Conservation (phyloP, 1,139 yeast genomes). For the Hansenula lynferdii region DNA sequence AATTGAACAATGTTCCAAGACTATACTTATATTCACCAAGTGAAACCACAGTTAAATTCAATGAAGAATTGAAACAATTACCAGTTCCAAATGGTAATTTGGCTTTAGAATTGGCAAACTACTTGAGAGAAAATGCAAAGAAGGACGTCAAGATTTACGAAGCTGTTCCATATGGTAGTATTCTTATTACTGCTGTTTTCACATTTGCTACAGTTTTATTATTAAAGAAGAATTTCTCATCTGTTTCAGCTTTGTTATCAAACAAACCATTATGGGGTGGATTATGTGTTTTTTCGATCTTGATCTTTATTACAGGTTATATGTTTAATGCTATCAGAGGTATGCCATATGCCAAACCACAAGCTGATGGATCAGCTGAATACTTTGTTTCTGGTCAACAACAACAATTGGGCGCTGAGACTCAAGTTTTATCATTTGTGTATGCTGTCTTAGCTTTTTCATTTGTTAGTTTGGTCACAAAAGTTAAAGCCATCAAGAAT, state of each 20-base stretch:
- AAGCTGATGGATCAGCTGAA: conserved; percentile 48
- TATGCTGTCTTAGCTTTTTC: conserved; percentile 54
- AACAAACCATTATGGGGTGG: conserved; percentile 64
- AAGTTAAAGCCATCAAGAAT: conserved; percentile 40
- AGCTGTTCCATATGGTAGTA: conserved; percentile 53
- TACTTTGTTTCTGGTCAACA: conserved; percentile 66
- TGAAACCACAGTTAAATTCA: conserved; percentile 26
- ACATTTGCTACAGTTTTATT: conserved; percentile 25
- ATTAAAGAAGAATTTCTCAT: conserved; percentile 26
- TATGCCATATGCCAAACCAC: conserved; percentile 62
- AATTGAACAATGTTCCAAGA: conserved; percentile 76
- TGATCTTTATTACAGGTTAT: conserved; percentile 81
- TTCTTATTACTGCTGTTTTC: conserved; percentile 37
- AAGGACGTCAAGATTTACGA: conserved; percentile 36
- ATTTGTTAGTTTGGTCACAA: conserved; percentile 44
- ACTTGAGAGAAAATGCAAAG: conserved; percentile 17
- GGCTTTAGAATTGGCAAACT: conserved; percentile 31
- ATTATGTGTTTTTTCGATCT: conserved; percentile 49
- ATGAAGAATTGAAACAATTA: conserved; percentile 37
- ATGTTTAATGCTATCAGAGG: conserved; percentile 89
- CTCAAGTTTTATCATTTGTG: conserved; percentile 65
- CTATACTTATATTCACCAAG: conserved; percentile 62
- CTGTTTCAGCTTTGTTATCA: conserved; percentile 28
- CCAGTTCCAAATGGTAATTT: conserved; percentile 44
- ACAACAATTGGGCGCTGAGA: conserved; percentile 74